Evolutionary conservation across 345 rosid genomes (phyloP).

Genomic region (Dipteronia dyeriana): DNA sequence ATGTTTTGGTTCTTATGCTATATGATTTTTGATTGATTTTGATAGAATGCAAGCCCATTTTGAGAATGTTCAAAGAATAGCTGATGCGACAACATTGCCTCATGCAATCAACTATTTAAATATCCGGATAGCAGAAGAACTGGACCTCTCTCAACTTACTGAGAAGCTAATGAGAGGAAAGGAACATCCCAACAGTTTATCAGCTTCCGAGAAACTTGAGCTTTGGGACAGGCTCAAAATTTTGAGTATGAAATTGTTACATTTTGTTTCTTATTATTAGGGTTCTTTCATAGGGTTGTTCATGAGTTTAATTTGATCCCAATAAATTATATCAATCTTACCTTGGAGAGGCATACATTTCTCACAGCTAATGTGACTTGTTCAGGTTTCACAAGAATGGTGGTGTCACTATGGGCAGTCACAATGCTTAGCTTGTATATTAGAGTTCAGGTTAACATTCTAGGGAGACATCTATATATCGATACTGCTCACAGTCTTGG

Average conservation of each 20-base stretch:
- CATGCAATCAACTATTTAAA: slow-evolving; percentile 70
- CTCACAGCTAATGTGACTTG: slow-evolving; percentile 14
- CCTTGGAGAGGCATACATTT: slow-evolving; percentile 21
- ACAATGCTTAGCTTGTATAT: slow-evolving; percentile 82
- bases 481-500: slow-evolving; percentile 82
- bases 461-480: slow-evolving; percentile 90
- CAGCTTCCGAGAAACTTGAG: slow-evolving; percentile 75
- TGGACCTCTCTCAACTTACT: slow-evolving; percentile 68
- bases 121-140: slow-evolving; percentile 61
- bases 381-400: slow-evolving; percentile 91
- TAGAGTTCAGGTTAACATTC: slow-evolving; percentile 93
- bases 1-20: slow-evolving; percentile 20
- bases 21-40: slow-evolving; percentile 17
- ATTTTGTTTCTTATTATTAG: slow-evolving; percentile 13
- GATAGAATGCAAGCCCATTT: slow-evolving; percentile 86
- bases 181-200: slow-evolving; percentile 60
- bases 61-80: slow-evolving; percentile 83
- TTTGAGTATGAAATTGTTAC: slow-evolving; percentile 50
- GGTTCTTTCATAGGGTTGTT: slow-evolving; percentile 6
- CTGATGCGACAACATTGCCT: slow-evolving; percentile 80
- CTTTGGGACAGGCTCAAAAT: slow-evolving; percentile 90
- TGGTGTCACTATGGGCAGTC: slow-evolving; percentile 80
- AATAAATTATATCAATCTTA: background rate
- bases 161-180: slow-evolving; percentile 78
- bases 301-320: background rate